phyloP scores from a whole-genome alignment of 225 moss, liverwort and hornwort genomes.

The Sphagnum contortum region DNA sequence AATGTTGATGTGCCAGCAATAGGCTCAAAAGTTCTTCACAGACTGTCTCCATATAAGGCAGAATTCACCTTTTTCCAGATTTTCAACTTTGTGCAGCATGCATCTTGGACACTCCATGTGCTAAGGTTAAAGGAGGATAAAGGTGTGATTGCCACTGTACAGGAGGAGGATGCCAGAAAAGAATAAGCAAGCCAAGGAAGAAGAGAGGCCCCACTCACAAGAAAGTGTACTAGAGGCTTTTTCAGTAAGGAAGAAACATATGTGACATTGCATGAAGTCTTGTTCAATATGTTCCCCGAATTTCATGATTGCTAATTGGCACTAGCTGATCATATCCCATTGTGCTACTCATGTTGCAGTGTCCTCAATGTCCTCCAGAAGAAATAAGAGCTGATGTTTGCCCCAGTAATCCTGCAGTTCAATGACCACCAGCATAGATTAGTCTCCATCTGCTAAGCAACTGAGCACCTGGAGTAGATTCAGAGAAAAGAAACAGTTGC shows the following conservation, averaged over 20 bases:
- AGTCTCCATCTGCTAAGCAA: too few relatives aligned
- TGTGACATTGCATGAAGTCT: conserved; percentile 17
- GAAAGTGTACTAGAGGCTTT: conserved; percentile 26
- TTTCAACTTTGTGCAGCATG: background rate
- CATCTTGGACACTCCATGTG: conserved; percentile 3
- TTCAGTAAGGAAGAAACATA: conserved; percentile 26
- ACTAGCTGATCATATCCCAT: too few relatives aligned
- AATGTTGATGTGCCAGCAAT: background rate
- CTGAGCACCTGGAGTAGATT: too few relatives aligned
- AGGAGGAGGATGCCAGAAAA: conserved; percentile 22
- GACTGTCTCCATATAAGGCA: conserved; percentile 2
- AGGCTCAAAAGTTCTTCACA: conserved; percentile 4
- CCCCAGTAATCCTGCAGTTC: too few relatives aligned
- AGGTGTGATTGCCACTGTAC: conserved; percentile 11
- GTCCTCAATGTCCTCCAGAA: too few relatives aligned
- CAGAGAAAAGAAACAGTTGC: too few relatives aligned
- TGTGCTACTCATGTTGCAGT: too few relatives aligned
- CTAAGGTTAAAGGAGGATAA: background rate
- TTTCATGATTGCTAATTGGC: background rate
- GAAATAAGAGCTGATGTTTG: too few relatives aligned
- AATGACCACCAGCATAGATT: too few relatives aligned
- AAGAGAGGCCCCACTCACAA: conserved; percentile 22
- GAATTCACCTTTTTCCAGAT: conserved; percentile 3
- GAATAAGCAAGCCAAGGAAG: conserved; percentile 34
- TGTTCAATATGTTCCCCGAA: conserved; percentile 15